Conservation (phyloP, 768 basidiomycete genomes). For the Pulveroboletus sp. region DNA sequence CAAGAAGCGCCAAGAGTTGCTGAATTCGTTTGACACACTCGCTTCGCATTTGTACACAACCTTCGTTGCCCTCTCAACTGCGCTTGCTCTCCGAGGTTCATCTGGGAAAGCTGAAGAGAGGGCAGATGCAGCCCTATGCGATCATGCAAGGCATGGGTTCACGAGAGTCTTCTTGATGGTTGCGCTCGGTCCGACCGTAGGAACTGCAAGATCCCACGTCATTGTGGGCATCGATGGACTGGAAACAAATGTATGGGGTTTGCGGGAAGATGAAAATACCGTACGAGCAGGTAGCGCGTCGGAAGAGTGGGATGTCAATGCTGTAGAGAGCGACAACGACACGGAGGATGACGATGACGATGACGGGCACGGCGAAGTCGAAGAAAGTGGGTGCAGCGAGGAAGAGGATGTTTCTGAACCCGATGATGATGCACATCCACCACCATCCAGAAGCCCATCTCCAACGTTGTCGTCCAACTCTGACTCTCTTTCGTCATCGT, state of each 20-base stretch:
- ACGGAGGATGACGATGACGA: constrained; percentile 1
- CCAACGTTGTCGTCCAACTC: constrained; percentile 19
- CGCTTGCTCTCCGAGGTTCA: constrained; percentile 42
- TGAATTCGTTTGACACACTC: constrained; percentile 66
- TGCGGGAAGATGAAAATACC: constrained; percentile 18
- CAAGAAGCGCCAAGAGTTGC: constrained; percentile 58
- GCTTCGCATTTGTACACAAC: constrained; percentile 72
- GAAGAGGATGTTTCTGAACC: constrained; percentile 6
- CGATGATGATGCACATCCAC: constrained; percentile 13
- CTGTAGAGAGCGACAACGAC: neutral
- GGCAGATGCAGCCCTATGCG: neutral
- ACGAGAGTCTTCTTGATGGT: constrained; percentile 54
- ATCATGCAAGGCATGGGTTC: constrained; percentile 2
- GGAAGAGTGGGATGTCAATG: neutral
- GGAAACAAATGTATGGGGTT: constrained; percentile 40
- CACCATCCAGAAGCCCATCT: constrained; percentile 26
- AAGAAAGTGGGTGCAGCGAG: constrained; percentile 6
- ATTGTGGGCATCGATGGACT: constrained; percentile 63
- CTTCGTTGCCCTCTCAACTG: constrained; percentile 67
- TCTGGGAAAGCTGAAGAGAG: neutral
- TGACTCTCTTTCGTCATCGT: constrained; percentile 21
- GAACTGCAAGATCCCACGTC: constrained; percentile 57
- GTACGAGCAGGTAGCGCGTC: constrained; percentile 24
- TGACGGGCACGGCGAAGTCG: constrained; percentile 9
- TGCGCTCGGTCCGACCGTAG: constrained; percentile 61